Base-by-base conservation (phyloP, 2,329 filamentous ascomycete species). In the Neofusicoccum ribis region DNA sequence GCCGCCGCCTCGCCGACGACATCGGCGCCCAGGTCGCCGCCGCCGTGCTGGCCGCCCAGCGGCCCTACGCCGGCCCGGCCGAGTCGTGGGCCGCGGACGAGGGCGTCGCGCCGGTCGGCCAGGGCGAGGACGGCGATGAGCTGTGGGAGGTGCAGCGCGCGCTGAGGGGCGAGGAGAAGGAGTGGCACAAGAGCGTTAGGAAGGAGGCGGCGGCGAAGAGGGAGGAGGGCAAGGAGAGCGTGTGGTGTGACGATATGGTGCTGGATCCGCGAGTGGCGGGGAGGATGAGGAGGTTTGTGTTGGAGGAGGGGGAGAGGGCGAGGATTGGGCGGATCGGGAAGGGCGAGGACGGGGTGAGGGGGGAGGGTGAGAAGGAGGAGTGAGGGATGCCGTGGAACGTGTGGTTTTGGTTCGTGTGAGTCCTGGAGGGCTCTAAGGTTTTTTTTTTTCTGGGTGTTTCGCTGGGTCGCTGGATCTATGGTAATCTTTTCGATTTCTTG, bases 11-110 rank as follows among this genome's bases (percentile, higher is more conserved):
- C n/a, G 94, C 94, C 68, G 94, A 99, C 74, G 85, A 89, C 51
- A 88, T 97, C 67, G 95, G 95, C 60, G 89, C 91, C 47, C 88
- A 97, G 69, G 92, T 96, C 17, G 94, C 94, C 0, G 90, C 92
- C 41, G 88, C 91, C 41, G 94, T 96, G 66, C 86, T 97, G 43
- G 87, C 81, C 12, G 78, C 76, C 12, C 81, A 83, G 69, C 76
- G 82, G 63, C 80, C 84, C 3, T 86, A 80, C 69, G 72, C 74
- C 58, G 68, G 69, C 8, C 68, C 72, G 3, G 61, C 65, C 1
- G 43, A 36, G 23, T 56, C 27, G 27, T 31, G 27, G 27, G 27
- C 70, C 17, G 74, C 67, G 23, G 72, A 78, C 36, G 75, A 71
- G 60, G 62, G 68, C 63, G 70, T 69, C 11, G 73, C 71, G 37